Conservation (phyloP, 129 eudicot genomes). For the Tagetes patula region DNA sequence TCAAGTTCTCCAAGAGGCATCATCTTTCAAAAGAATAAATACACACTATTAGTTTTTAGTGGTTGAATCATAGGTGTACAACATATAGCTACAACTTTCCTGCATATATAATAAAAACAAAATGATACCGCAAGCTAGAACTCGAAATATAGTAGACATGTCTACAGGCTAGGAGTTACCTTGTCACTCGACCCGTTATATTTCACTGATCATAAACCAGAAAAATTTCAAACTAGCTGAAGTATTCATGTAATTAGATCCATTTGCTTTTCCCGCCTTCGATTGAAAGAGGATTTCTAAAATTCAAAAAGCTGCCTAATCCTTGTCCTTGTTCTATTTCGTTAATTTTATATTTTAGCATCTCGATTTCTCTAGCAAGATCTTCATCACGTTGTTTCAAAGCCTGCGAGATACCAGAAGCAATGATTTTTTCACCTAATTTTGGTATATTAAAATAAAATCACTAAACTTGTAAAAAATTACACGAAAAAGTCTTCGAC, state of each 20-base stretch:
- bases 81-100: background rate
- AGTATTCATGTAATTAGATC: constrained; percentile 4
- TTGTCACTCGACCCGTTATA: background rate
- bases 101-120: too few species aligned
- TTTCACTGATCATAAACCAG: background rate
- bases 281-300: constrained; percentile 27
- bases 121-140: too few species aligned
- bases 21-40: constrained; percentile 1
- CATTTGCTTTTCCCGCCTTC: constrained; percentile 24
- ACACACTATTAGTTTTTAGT: background rate
- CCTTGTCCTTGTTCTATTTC: constrained; percentile 58
- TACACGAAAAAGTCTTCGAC: too few species aligned
- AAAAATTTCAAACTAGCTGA: background rate
- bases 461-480: background rate
- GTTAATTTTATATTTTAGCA: constrained; percentile 46
- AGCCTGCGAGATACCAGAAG: constrained; percentile 32
- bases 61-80: constrained; percentile 13
- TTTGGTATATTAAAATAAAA: too few species aligned
- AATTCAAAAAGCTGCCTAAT: constrained; percentile 36
- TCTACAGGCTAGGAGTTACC: background rate
- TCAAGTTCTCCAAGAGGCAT: background rate
- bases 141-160: background rate
- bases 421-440: background rate
- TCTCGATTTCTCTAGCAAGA: constrained; percentile 60
- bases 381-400: constrained; percentile 66